phyloP scores from a whole-genome alignment of 257 asterid species.

The Avicennia marina region DNA sequence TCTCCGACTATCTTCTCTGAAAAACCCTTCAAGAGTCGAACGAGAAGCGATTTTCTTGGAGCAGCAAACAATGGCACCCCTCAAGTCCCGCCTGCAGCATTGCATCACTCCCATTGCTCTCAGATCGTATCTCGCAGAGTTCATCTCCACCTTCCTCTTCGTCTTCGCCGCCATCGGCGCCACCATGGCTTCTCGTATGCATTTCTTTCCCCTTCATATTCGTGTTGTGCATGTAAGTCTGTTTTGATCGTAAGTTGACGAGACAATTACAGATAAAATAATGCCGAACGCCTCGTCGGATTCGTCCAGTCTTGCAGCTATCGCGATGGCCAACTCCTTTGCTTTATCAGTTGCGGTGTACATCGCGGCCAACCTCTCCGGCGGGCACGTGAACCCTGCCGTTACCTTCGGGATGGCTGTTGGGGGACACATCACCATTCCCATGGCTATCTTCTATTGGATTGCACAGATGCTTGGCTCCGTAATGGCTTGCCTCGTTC shows the following conservation, averaged over 20 bases:
- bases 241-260: not conserved
- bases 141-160: conserved; percentile 70
- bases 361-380: conserved; percentile 56
- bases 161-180: too few species aligned
- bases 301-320: conserved; percentile 42
- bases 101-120: conserved; percentile 52
- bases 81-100: conserved; percentile 53
- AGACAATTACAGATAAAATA: conserved; percentile 51
- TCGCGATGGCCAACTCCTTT: conserved; percentile 60
- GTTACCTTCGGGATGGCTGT: conserved; percentile 76
- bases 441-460: conserved; percentile 67
- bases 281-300: conserved; percentile 30
- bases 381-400: too few species aligned
- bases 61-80: conserved; percentile 44
- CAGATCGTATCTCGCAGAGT: conserved; percentile 76
- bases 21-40: too few species aligned
- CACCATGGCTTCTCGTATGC: conserved; percentile 47
- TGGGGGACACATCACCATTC: conserved; percentile 67
- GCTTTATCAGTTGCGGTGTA: conserved; percentile 57
- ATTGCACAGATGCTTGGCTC: conserved; percentile 68
- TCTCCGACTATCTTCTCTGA: too few species aligned
- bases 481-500: conserved; percentile 58
- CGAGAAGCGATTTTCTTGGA: too few species aligned
- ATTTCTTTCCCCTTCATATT: not conserved
- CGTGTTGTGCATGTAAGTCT: too few species aligned